phyloP scores from a whole-genome alignment of 306 rosid species.

The Glycine tomentella region DNA sequence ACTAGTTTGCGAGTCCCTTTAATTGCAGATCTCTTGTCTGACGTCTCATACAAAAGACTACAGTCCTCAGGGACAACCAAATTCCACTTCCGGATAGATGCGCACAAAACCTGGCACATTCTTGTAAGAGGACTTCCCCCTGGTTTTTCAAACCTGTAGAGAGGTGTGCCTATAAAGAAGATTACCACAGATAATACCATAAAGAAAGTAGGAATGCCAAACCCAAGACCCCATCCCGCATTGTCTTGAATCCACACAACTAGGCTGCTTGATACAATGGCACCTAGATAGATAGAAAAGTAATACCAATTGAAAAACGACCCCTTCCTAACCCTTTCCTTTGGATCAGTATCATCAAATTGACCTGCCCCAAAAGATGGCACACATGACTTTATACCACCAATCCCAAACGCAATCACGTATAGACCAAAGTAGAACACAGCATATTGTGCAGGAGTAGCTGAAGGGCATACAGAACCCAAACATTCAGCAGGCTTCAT shows the following conservation, averaged over 20 bases:
- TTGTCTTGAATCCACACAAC: slow-evolving; percentile 95
- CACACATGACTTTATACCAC: slow-evolving; percentile 81
- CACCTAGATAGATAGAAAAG: slow-evolving; percentile 84
- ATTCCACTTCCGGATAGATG: too few species aligned
- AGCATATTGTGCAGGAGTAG: slow-evolving; percentile 68
- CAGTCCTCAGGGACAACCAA: too few species aligned
- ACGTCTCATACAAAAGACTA: too few species aligned
- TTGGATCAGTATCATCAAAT: slow-evolving; percentile 87
- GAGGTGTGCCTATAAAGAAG: too few species aligned
- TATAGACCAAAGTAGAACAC: slow-evolving; percentile 88
- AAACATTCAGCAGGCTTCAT: slow-evolving; percentile 75
- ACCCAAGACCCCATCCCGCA: slow-evolving; percentile 68
- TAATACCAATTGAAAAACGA: slow-evolving; percentile 95
- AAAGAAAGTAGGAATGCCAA: too few species aligned
- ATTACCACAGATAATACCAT: too few species aligned
- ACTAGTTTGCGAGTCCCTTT: too few species aligned
- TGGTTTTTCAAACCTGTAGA: too few species aligned
- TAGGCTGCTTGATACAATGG: slow-evolving; percentile 73
- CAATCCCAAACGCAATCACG: slow-evolving; percentile 88
- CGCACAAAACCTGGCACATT: too few species aligned
- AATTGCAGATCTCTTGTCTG: too few species aligned
- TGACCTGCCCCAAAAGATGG: slow-evolving; percentile 62
- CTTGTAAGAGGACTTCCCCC: too few species aligned
- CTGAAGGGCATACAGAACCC: slow-evolving; percentile 79
- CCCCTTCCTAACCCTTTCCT: slow-evolving; percentile 75